Conservation (phyloP, 2,329 filamentous ascomycete species). For the Fusarium foetens region DNA sequence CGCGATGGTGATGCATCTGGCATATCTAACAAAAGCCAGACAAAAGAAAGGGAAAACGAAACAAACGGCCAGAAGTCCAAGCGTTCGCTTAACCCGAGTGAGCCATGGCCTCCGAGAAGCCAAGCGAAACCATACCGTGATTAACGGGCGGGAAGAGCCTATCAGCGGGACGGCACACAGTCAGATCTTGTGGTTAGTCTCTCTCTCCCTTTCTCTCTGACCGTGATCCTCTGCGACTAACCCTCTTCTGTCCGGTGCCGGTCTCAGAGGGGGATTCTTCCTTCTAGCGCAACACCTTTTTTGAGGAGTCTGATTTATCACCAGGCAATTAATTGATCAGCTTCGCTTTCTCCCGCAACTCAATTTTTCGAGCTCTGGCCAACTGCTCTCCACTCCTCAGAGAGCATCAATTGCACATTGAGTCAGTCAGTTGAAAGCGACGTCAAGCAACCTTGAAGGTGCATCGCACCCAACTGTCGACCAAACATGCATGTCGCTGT, state of each 20-base stretch:
- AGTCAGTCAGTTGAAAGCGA: not conserved
- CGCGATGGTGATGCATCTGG: constrained; percentile 19
- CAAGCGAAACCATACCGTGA: constrained; percentile 12
- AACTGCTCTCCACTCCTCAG: constrained; percentile 11
- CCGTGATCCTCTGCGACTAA: constrained; percentile 21
- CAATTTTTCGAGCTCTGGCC: constrained; percentile 7
- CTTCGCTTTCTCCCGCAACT: constrained; percentile 29
- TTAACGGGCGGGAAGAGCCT: constrained; percentile 38
- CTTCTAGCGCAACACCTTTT: constrained; percentile 19
- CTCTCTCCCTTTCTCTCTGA: not conserved
- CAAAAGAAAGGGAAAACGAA: constrained; percentile 15
- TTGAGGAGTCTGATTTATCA: constrained; percentile 5
- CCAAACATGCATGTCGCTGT: not conserved
- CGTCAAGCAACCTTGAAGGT: not conserved
- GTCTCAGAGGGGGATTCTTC: constrained; percentile 19
- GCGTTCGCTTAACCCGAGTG: constrained; percentile 22
- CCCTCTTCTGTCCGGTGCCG: constrained; percentile 21
- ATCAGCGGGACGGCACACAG: constrained; percentile 38
- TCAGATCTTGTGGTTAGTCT: constrained; percentile 27
- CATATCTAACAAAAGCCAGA: constrained; percentile 5
- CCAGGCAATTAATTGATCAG: constrained; percentile 7
- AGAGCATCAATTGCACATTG: not conserved
- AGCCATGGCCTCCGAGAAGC: constrained; percentile 20
- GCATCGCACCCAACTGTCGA: not conserved
- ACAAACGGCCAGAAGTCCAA: constrained; percentile 29